Conservation (phyloP, 805 yeast species). For the Saccharomycopsis schoenii region DNA sequence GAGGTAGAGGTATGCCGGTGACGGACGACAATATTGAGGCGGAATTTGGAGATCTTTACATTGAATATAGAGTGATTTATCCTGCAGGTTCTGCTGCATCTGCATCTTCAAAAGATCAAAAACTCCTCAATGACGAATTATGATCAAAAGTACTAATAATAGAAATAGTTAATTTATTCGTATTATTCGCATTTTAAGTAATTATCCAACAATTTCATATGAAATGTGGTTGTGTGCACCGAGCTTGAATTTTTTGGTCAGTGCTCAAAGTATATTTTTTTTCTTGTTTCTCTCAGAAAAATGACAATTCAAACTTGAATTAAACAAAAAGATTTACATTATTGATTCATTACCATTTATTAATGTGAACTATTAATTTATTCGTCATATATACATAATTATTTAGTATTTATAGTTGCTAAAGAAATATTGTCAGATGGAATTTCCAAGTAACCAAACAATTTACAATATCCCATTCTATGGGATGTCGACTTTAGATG, state of each 20-base stretch:
- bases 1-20: constrained; percentile 82
- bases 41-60: constrained; percentile 39
- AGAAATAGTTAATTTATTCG: no score
- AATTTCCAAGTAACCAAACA: constrained; percentile 12
- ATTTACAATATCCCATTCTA: constrained; percentile 13
- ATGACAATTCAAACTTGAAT: no score
- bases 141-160: not conserved
- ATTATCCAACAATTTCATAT: no score
- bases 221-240: not conserved
- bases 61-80: constrained; percentile 34
- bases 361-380: not conserved
- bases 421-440: not conserved
- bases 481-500: constrained; percentile 22
- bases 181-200: no score
- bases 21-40: constrained; percentile 30
- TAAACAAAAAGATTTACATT: not conserved
- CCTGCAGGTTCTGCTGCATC: constrained; percentile 30
- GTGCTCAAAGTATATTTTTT: not conserved
- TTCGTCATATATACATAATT: no score
- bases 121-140: not conserved
- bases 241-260: not conserved
- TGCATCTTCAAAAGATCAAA: constrained; percentile 5
- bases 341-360: no score
- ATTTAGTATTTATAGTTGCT: not conserved
- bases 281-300: not conserved